Evolutionary conservation across 257 asterid genomes (phyloP), one percentile per base, ranked within the genome.

Genomic region (Ilex asprella): DNA sequence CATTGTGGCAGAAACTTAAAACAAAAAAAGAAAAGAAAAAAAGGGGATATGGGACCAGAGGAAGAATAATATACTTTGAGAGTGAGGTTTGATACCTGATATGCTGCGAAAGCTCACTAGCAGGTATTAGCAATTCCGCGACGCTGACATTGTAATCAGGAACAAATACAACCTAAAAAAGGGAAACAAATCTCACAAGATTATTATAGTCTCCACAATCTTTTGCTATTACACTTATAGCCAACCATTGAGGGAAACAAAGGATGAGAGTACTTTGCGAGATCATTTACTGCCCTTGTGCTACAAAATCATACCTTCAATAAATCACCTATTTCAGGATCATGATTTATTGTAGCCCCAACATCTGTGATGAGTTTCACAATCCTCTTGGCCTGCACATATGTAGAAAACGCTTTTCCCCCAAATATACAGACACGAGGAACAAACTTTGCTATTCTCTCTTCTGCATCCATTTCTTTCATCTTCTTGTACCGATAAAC

Each of bases 111-210:
- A 86, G 92, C 67, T 88, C 95, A 64, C 88, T 86, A 4, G 95
- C 92, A 35, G 95, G 96, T 61, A 86, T 88, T 50, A 88, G 69
- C 73, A 82, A 55, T 71, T 88, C 96, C 61, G 96, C 96, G 62
- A 76, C 93, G 67, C 80, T 86, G 62, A 88, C 96, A 73, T 84
- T 88, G 82, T 88, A 88, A 79, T 86, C 95, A 11, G 96, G 95
- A 72, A 88, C 86, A 74, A 88, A 86, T 41, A 86, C 31, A 29
- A 86, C 93, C 95, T 88, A 67, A 59, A 73, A 53, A 73, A 67
- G 52, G 55, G 27, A 35, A 60, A 41, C 27, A 39, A 51, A 16
- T 9, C 60, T 51, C 50, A 41, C 21, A 27, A 27, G 52, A 15
- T 61, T 50, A 52, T 50, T 49, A 11, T 0, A 35, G 2, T 35